These are phyloP conservation scores for Nigrospora sphaerica DNA, from an alignment of 2,329 filamentous ascomycete species.

Conservation along the genomic window DNA sequence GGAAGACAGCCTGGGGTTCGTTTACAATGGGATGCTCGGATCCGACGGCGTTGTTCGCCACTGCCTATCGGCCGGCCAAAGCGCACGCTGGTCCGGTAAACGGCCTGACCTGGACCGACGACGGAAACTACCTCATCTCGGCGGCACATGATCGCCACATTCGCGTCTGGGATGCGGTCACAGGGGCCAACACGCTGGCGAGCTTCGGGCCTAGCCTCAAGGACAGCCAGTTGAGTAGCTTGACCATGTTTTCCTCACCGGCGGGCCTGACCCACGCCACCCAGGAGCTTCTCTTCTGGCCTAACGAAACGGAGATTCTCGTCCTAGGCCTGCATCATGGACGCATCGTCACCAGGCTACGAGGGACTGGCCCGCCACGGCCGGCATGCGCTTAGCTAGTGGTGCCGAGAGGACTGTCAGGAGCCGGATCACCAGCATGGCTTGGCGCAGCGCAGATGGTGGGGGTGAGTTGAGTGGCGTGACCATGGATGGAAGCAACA, in stretches of 20 bases:
- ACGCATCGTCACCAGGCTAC: slow-evolving; percentile 61
- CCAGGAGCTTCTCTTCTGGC: slow-evolving; percentile 68
- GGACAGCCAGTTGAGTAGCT: slow-evolving; percentile 59
- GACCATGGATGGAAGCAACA: slow-evolving; percentile 51
- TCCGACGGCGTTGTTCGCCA: slow-evolving; percentile 19
- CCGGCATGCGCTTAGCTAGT: slow-evolving; percentile 32
- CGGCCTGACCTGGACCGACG: slow-evolving; percentile 75
- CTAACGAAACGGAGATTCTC: slow-evolving; percentile 75
- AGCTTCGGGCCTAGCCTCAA: slow-evolving; percentile 79
- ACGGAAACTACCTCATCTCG: slow-evolving; percentile 69
- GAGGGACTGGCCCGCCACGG: slow-evolving; percentile 49
- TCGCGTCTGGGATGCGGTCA: slow-evolving; percentile 77
- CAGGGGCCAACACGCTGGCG: slow-evolving; percentile 78
- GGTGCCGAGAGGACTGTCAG: slow-evolving; percentile 50
- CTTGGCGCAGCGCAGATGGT: slow-evolving; percentile 62
- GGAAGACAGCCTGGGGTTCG: slow-evolving; percentile 70
- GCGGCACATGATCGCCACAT: slow-evolving; percentile 79
- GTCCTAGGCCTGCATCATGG: slow-evolving; percentile 76
- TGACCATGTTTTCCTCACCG: slow-evolving; percentile 58
- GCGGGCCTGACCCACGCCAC: slow-evolving; percentile 45
- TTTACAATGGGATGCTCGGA: slow-evolving; percentile 30
- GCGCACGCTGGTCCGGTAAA: slow-evolving; percentile 83
- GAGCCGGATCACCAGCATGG: slow-evolving; percentile 66
- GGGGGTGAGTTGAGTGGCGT: slow-evolving; percentile 48
- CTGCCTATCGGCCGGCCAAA: slow-evolving; percentile 45